A percentile compares a stretch with the other conserved stretches of the same genome.
These are phyloP conservation scores for Lasiodiplodia citricola DNA, from an alignment of 2,329 filamentous ascomycete species.

Conservation along the genomic window DNA sequence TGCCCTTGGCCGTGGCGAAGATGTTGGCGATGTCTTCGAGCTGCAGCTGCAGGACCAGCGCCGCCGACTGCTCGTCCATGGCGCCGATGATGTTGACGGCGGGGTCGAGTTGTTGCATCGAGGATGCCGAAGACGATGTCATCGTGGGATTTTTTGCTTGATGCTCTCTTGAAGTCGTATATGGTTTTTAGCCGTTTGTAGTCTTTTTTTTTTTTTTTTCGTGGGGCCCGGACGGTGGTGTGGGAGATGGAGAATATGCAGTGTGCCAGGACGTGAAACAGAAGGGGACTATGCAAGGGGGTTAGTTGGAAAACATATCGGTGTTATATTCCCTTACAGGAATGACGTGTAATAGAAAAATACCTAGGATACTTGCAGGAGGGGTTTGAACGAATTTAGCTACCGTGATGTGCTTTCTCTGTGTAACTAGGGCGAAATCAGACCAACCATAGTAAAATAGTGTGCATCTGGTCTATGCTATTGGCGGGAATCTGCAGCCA, in stretches of 20 bases:
- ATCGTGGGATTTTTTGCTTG: background rate
- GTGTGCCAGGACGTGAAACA: background rate
- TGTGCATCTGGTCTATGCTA: too few species aligned
- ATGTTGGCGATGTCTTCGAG: conserved; percentile 11
- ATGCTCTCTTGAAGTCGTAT: background rate
- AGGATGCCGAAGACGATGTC: background rate
- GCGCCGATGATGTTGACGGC: background rate
- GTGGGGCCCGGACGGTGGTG: background rate
- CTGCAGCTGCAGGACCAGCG: conserved; percentile 19
- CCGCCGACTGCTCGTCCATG: conserved; percentile 7
- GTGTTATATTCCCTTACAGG: too few species aligned
- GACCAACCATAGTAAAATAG: too few species aligned
- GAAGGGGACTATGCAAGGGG: background rate
- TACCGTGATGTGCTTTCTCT: too few species aligned
- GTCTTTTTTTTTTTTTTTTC: background rate
- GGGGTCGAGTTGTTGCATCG: background rate
- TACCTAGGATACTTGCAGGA: too few species aligned
- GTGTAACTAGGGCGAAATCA: too few species aligned
- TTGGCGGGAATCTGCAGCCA: too few species aligned
- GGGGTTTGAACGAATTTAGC: too few species aligned
- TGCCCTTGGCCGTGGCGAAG: conserved; percentile 4
- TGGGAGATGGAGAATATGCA: background rate
- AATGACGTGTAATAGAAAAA: too few species aligned
- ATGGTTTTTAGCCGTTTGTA: background rate
- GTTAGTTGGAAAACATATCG: too few species aligned